Percentiles rank a stretch among this genome's conserved stretches.
These are phyloP conservation scores for Pseudogymnoascus sp. DNA, from an alignment of 2,329 filamentous ascomycete genomes.

Conservation along the genomic window DNA sequence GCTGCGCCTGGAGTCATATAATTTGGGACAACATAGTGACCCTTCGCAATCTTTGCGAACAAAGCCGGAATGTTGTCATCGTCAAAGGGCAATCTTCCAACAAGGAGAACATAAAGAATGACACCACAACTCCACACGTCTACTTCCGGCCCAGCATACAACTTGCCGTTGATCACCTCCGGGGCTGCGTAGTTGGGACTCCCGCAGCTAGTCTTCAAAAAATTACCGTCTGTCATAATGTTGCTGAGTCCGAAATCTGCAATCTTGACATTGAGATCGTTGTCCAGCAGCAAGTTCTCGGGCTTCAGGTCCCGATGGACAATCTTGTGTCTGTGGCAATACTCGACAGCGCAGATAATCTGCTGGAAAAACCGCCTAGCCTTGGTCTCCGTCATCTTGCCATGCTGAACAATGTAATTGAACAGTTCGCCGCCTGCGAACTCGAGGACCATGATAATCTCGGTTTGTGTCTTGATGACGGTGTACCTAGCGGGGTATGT, in stretches of 20 bases:
- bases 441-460: constrained; percentile 99
- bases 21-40: constrained; percentile 83
- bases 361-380: constrained; percentile 99
- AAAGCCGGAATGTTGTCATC: constrained; percentile 96
- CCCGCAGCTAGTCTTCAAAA: constrained; percentile 95
- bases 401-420: constrained; percentile 94
- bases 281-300: constrained; percentile 91
- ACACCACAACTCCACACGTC: constrained; percentile 98
- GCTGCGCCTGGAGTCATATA: constrained; percentile 84
- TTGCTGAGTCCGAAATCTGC: constrained; percentile 98
- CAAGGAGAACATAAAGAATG: constrained; percentile 76
- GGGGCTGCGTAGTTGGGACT: constrained; percentile 97
- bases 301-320: constrained; percentile 96
- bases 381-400: constrained; percentile 81
- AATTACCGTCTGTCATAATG: constrained; percentile 99
- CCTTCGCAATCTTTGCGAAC: constrained; percentile 95
- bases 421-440: constrained; percentile 95
- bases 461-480: constrained; percentile 86
- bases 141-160: constrained; percentile 94
- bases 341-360: constrained; percentile 97
- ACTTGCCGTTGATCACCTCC: constrained; percentile 94
- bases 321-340: constrained; percentile 98
- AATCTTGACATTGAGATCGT: constrained; percentile 96
- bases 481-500: constrained; percentile 57
- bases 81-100: constrained; percentile 84